Evolutionary conservation across 2,329 filamentous ascomycete genomes (phyloP).

Genomic region (Cadophora malorum): DNA sequence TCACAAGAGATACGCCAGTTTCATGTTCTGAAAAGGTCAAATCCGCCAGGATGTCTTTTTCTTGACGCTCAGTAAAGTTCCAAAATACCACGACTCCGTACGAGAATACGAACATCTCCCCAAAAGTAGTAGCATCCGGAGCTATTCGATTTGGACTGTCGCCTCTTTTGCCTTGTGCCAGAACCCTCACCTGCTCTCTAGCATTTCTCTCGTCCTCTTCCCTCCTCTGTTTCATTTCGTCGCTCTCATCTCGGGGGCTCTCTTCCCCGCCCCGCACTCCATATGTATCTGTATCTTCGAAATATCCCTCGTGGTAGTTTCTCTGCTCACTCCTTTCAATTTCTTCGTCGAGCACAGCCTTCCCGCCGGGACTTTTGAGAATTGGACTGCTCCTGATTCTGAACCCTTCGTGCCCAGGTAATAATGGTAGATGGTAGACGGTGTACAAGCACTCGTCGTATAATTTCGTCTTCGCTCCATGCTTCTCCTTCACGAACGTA

Average conservation of each 20-base stretch:
- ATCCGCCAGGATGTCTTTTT: constrained; percentile 95
- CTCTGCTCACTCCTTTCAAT: constrained; percentile 92
- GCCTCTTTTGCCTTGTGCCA: constrained; percentile 50
- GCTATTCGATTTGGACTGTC: constrained; percentile 64
- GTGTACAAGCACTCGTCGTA: constrained; percentile 98
- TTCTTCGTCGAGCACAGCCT: constrained; percentile 90
- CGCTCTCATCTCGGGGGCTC: constrained; percentile 51
- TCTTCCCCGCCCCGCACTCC: constrained; percentile 52
- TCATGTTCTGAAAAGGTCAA: constrained; percentile 83
- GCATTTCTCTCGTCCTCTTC: constrained; percentile 45
- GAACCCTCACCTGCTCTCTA: constrained; percentile 45
- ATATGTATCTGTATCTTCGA: constrained; percentile 72
- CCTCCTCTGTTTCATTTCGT: constrained; percentile 44
- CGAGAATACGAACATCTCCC: constrained; percentile 96
- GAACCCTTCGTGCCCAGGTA: constrained; percentile 87
- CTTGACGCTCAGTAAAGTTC: constrained; percentile 96
- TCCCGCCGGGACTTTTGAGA: constrained; percentile 89
- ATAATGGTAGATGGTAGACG: constrained; percentile 89
- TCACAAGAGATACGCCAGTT: constrained; percentile 71
- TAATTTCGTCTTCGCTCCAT: constrained; percentile 90
- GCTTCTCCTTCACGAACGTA: constrained; percentile 84
- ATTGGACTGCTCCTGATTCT: constrained; percentile 88
- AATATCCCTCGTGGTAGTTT: constrained; percentile 91
- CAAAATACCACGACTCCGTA: constrained; percentile 98
- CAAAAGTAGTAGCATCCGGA: constrained; percentile 78